Evolutionary conservation across 2,329 filamentous ascomycete genomes (phyloP), one percentile per base, ranked within the genome.

Genomic region (Penicillium concentricum): DNA sequence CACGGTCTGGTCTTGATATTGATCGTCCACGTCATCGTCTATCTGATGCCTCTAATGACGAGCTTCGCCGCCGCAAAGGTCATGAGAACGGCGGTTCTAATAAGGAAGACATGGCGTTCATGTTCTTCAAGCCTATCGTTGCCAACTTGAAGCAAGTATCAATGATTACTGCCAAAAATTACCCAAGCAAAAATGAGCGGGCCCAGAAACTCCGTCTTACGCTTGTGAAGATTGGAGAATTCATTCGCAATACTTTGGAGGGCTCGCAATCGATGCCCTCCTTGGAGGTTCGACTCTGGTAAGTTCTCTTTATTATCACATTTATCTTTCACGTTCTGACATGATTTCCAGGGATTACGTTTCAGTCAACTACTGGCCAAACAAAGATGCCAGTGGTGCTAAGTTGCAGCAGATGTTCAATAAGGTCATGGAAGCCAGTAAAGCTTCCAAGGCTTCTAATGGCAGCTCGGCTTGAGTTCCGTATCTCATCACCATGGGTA

Each of bases 91-190:
- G 74, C 24, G 62, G 66, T 58, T 59, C 59, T 54, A 53, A 63
- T 55, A 69, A 71, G 38, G 66, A 76, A 60, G 72, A 75, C 38
- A 77, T 79, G 65, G 69, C 77, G 51, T 73, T 72, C 47, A 67
- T 74, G 59, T 70, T 81, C 58, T 80, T 81, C 67, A 77, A 74
- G 54, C 79, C 79, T 13, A 78, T 80, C 37, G 71, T 72, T 41
- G 74, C 75, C 37, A 72, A 75, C 49, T 66, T 79, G 22, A 74
- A 71, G 56, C 72, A 72, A 51, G 76, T 79, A n/a, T 73, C 76
- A 24, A 69, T 68, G 32, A 75, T 78, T 41, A 81, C 76, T 1
- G 79, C 78, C 56, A 74, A 76, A 53, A 76, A 74, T 37, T 73
- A 78, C 42, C 76, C 77, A 9, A 74, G 74, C 56, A 78, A 78